Conservation (phyloP, 768 basidiomycete species). For the Podaxis sp. region DNA sequence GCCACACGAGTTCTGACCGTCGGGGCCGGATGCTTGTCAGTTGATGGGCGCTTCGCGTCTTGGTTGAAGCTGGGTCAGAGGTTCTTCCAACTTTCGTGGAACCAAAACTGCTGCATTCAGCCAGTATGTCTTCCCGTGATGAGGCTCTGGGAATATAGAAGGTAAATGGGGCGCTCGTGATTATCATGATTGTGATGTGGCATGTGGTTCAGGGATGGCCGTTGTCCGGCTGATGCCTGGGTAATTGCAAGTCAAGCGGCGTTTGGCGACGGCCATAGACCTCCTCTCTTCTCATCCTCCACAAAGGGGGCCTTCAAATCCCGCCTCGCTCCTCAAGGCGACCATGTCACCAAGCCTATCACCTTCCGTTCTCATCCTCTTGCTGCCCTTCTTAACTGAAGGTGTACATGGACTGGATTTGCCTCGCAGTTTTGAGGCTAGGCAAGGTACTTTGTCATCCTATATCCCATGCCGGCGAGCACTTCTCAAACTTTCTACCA, state of each 20-base stretch:
- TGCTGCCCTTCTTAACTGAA: constrained; percentile 14
- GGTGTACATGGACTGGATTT: constrained; percentile 32
- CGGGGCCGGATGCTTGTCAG: no score
- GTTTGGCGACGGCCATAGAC: not conserved
- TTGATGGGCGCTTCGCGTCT: no score
- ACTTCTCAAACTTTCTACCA: not conserved
- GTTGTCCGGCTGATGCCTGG: constrained; percentile 2
- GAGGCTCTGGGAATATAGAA: not conserved
- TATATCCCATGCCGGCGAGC: not conserved
- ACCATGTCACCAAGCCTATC: not conserved
- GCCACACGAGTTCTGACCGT: no score
- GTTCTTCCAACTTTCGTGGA: not conserved
- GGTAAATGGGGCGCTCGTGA: not conserved
- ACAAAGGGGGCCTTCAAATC: not conserved
- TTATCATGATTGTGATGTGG: constrained; percentile 4
- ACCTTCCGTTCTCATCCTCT: not conserved
- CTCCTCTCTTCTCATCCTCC: not conserved
- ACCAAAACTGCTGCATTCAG: not conserved
- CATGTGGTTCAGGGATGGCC: constrained; percentile 13
- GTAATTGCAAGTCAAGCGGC: not conserved
- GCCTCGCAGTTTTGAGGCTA: constrained; percentile 25
- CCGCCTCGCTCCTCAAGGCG: not conserved
- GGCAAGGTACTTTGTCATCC: constrained; percentile 32
- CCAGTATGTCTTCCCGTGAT: not conserved
- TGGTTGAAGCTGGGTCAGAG: no score